Percentiles rank a stretch among this genome's conserved stretches.
Evolutionary conservation across 2,329 filamentous ascomycete genomes (phyloP).

Genomic region (Monilinia fructicola): DNA sequence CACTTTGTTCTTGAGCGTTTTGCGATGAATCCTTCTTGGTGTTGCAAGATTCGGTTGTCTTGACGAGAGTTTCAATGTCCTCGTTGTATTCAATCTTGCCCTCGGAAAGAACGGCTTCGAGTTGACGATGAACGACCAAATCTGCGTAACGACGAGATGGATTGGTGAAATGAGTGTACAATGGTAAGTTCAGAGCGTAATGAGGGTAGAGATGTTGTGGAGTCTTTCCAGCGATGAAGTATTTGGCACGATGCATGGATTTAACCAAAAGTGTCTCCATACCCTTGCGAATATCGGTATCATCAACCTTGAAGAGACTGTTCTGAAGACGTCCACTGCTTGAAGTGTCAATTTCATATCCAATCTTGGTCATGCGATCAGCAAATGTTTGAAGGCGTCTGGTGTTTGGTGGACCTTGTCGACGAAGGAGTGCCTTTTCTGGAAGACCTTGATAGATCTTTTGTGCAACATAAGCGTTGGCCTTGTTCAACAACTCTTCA

Average conservation of each 20-base stretch:
- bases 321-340: conserved; percentile 91
- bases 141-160: conserved; percentile 94
- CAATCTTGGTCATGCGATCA: conserved; percentile 88
- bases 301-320: conserved; percentile 90
- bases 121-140: conserved; percentile 90
- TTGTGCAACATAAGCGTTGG: conserved; percentile 85
- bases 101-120: conserved; percentile 81
- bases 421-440: conserved; percentile 88
- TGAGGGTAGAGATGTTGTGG: conserved; percentile 77
- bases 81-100: conserved; percentile 83
- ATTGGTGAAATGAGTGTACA: conserved; percentile 97
- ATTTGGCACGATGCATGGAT: conserved; percentile 94
- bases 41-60: conserved; percentile 94
- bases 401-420: conserved; percentile 80
- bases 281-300: conserved; percentile 86
- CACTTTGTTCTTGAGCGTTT: conserved; percentile 96
- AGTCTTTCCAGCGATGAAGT: conserved; percentile 81
- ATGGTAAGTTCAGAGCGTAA: conserved; percentile 86
- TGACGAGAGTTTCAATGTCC: conserved; percentile 82
- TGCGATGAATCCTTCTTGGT: conserved; percentile 99
- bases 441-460: conserved; percentile 76
- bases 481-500: conserved; percentile 92
- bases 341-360: conserved; percentile 83
- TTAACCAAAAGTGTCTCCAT: conserved; percentile 97
- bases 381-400: conserved; percentile 87